Evolutionary conservation across 2,329 filamentous ascomycete genomes (phyloP), one percentile per base, ranked within the genome.

Genomic region (Fusarium luffae): DNA sequence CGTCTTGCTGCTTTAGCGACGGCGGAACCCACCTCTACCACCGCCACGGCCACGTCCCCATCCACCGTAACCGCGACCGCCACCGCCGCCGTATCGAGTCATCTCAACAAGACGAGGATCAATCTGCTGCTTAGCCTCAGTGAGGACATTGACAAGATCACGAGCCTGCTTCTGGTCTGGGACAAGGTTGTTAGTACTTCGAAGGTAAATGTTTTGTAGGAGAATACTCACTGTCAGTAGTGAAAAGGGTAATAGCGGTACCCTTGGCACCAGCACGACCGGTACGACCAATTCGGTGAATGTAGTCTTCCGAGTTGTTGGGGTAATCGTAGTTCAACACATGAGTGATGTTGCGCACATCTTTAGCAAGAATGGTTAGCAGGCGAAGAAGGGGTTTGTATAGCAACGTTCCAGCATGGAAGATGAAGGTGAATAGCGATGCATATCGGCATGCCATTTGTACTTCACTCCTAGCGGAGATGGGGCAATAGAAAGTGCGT

Each of bases 251-350:
- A 79, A 98, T 98, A 81, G 96, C 96, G 77, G 94, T 98, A 85
- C 96, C 96, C 73, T 91, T 93, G 78, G 92, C 91, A 85, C 96
- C 96, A 79, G 96, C 95, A 86, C 95, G 93, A 77, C 96, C 95
- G 76, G 96, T 98, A 85, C 96, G 92, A 77, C 96, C 96, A 82
- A 95, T 96, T 82, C 96, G 92, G 81, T 98, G 96, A 75, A 98
- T 97, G 79, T 98, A 98, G 80, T 98, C 95, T 85, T 99, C 96
- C 78, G 96, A 90, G 84, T 98, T 98, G 87, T 98, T 98, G 82
- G 95, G 95, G 84, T 98, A 98, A 83, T 98, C 96, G 93, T 98
- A 98, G 90, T 98, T 98, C 85, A 99, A 89, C 85, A 99, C 96
- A 86, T 99, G 96, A 85, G 96, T 98, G 86, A 99, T 99, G 89